Base-by-base conservation (phyloP, 192 early-diverging fungal species). In the Podila epicladia region DNA sequence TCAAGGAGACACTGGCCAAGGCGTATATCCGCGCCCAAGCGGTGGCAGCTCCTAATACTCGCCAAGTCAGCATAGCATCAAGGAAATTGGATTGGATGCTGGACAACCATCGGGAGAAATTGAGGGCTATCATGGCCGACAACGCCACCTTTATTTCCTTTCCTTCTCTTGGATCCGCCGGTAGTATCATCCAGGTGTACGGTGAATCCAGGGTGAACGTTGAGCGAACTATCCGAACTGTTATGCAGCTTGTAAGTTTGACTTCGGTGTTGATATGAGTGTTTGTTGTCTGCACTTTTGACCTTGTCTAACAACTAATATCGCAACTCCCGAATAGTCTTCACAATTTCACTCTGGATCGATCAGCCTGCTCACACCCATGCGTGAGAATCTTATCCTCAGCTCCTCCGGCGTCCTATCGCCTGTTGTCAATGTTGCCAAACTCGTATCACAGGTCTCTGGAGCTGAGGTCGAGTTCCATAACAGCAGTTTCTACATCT, bases 1-100 rank as follows among this genome's bases (percentile, higher is more conserved):
- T 75, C 48, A 85, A 84, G 60, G 82, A 78, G 22, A 60, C 69
- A 48, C 53, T 82, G 9, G 59, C 83, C 17, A 80, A 74, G 58
- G 53, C 70, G 3, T 85, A 60, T 61, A 62, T 84, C 74, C 87
- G 89, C 45, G 86, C 82, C 65, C 62, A 78, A 60, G 29, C 71
- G 0, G 62, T 74, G 50, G 66, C 64, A 48, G 20, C 61, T 13
- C 73, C 60, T n/a, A 67, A 38, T 29, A 67, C 72, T 19, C 72
- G 69, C 12, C 74, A 86, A 65, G 71, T 86, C 63, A 80, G 65
- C 20, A 84, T 87, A 58, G 72, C 91, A 9, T 90, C 91, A 5
- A 75, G 89, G 2, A 95, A 95, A 66, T 73, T 95, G 29, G 94
- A 95, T 64, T 95, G 93, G 93, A 84, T 95, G 73, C 63, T 92